Base-by-base conservation (phyloP, 495 filamentous ascomycete genomes). In the Physcia stellaris region DNA sequence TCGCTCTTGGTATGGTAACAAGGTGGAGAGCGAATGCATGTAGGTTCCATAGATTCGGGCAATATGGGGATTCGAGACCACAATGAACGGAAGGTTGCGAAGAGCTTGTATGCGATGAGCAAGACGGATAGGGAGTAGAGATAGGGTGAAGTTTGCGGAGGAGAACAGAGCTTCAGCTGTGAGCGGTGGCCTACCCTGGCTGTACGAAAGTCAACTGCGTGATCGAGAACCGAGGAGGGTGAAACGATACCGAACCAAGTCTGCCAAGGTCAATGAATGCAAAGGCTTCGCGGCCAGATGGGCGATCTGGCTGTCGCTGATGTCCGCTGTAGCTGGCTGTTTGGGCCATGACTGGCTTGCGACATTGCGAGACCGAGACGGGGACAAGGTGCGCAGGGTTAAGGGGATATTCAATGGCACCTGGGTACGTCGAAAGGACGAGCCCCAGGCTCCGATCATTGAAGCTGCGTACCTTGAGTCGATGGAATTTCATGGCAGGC, bases 41-140 rank as follows among this genome's bases (percentile, higher is more conserved):
- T 98, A 98, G 59, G 94, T 95, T 52, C 82, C 73, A 62, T 95
- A 94, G 40, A 98, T 96, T 46, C 75, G 76, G 22, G 79, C 78
- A 37, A 96, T 83, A 51, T 94, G 81, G 1, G 86, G 83, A 55
- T 96, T 96, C 1, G 88, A 86, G 13, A 98, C 90, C 32, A 98
- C 87, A 50, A 98, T 98, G 59, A 83, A 98, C 1, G 90, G 92
- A 3, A 98, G 73, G 59, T 93, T 94, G 39, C 88, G 78, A 10
- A 98, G 62, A 2, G 83, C 80, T 57, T 94, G 80, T 32, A 96
- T 90, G 26, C 90, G 84, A 51, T 90, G 86, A 2, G 90, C 92
- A 12, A 98, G 74, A n/a, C 90, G 83, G 39, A 87, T 79, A 12
- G 90, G 90, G 23, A 95, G 78, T 26, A 94, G 76, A 30, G 81